A percentile compares a stretch with the other conserved stretches of the same genome.
These are phyloP conservation scores for Saccharomyces hybrid DNA, from an alignment of 1,139 yeast species.

Conservation along the genomic window DNA sequence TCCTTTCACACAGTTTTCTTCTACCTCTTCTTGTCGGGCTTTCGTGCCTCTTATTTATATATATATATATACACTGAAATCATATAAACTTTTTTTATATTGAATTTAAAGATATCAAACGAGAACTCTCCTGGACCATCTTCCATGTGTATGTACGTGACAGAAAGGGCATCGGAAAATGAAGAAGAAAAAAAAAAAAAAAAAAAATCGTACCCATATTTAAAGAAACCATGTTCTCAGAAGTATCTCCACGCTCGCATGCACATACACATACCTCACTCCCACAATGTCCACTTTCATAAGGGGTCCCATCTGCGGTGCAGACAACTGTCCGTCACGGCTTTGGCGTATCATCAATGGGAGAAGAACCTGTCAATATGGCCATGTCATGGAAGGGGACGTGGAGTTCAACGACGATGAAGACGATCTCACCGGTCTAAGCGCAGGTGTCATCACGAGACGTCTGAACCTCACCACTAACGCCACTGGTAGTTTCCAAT, in stretches of 20 bases:
- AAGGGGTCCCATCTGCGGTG: conserved; percentile 80
- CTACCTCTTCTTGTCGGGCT: background rate
- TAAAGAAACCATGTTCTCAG: too few species aligned
- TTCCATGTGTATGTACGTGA: too few species aligned
- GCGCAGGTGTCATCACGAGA: conserved; percentile 38
- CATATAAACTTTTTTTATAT: background rate
- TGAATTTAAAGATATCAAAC: background rate
- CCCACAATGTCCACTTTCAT: conserved; percentile 35
- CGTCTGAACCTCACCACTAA: conserved; percentile 44
- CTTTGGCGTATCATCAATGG: conserved; percentile 72
- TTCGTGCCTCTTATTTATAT: background rate
- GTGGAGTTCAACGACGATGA: conserved; percentile 74
- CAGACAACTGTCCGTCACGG: conserved; percentile 77
- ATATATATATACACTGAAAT: background rate
- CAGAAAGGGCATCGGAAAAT: too few species aligned
- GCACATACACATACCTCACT: too few species aligned
- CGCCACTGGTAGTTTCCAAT: conserved; percentile 28
- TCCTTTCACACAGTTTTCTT: too few species aligned
- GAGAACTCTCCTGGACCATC: too few species aligned
- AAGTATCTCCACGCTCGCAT: too few species aligned
- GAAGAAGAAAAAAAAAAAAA: too few species aligned
- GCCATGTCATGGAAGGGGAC: conserved; percentile 81
- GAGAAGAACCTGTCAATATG: conserved; percentile 73
- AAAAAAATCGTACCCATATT: too few species aligned
- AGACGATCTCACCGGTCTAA: conserved; percentile 41